These are phyloP conservation scores for Ophiorrhiza pumila DNA, from an alignment of 257 asterid genomes.

Conservation along the genomic window DNA sequence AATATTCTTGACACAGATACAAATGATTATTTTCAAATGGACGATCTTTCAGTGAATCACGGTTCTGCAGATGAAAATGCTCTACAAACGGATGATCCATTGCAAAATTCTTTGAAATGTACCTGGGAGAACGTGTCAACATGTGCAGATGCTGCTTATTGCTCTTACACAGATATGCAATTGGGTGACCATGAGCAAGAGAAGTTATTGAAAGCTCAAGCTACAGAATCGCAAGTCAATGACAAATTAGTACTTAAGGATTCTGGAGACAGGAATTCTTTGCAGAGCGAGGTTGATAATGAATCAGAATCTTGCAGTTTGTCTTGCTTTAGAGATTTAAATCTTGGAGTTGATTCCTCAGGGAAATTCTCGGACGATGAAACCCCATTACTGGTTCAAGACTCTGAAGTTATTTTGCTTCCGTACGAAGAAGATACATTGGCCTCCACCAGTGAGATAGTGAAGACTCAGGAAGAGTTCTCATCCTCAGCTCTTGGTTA, in stretches of 20 bases:
- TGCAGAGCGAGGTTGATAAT: slow-evolving; percentile 30
- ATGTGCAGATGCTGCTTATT: slow-evolving; percentile 17
- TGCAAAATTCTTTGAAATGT: slow-evolving; percentile 28
- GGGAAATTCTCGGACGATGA: slow-evolving; percentile 35
- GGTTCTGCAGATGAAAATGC: slow-evolving; percentile 40
- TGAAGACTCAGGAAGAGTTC: slow-evolving; percentile 30
- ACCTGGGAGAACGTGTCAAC: slow-evolving; percentile 23
- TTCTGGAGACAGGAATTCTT: slow-evolving; percentile 24
- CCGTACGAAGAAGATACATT: slow-evolving; percentile 51
- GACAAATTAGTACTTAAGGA: slow-evolving; percentile 23
- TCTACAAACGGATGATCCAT: slow-evolving; percentile 26
- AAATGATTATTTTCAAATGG: slow-evolving; percentile 26
- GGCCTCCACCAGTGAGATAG: slow-evolving; percentile 25
- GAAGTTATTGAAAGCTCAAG: slow-evolving; percentile 26
- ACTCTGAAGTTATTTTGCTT: slow-evolving; percentile 44
- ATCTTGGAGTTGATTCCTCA: slow-evolving; percentile 27
- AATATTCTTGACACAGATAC: slow-evolving; percentile 46
- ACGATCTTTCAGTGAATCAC: slow-evolving; percentile 32
- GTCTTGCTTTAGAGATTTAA: slow-evolving; percentile 29
- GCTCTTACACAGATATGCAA: slow-evolving; percentile 24
- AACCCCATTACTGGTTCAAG: slow-evolving; percentile 38
- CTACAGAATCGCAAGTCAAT: slow-evolving; percentile 24
- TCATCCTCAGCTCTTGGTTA: slow-evolving; percentile 32
- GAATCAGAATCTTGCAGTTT: slow-evolving; percentile 35
- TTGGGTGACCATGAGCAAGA: slow-evolving; percentile 29